These are phyloP conservation scores for Pestalotiopsis sp. DNA, from an alignment of 2,329 filamentous ascomycete genomes.

Conservation along the genomic window DNA sequence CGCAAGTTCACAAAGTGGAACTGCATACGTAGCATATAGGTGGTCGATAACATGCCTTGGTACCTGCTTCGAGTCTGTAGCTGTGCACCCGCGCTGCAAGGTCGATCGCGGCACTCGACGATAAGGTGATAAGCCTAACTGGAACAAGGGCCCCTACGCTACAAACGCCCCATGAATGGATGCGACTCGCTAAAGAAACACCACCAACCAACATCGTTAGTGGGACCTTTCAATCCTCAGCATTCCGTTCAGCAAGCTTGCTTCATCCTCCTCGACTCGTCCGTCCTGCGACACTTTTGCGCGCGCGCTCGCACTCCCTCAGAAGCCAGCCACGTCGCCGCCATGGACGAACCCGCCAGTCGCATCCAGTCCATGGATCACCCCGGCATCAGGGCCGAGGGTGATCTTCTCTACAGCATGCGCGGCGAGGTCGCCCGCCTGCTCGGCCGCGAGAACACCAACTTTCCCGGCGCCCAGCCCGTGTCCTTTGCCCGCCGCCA, in stretches of 20 bases:
- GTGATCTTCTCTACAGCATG: slow-evolving; percentile 62
- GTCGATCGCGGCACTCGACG: background rate
- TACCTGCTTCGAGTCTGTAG: too few relatives aligned
- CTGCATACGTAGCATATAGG: too few relatives aligned
- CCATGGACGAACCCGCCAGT: background rate
- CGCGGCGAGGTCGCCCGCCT: slow-evolving; percentile 75
- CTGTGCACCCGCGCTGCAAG: background rate
- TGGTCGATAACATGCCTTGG: too few relatives aligned
- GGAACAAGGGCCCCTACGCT: background rate
- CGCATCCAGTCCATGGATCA: slow-evolving; percentile 54
- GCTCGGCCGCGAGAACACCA: slow-evolving; percentile 67
- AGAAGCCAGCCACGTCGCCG: background rate
- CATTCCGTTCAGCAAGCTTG: background rate
- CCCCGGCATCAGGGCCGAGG: slow-evolving; percentile 67
- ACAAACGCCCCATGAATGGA: background rate
- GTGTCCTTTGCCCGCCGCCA: slow-evolving; percentile 88
- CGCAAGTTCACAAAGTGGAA: too few relatives aligned
- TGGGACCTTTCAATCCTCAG: background rate
- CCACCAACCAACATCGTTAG: background rate
- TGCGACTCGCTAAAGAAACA: background rate
- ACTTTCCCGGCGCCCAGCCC: slow-evolving; percentile 90
- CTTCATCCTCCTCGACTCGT: background rate
- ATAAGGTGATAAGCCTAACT: background rate
- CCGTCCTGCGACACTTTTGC: background rate
- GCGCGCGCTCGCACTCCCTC: background rate